phyloP scores from a whole-genome alignment of 2,329 filamentous ascomycete species.

The Akanthomyces lecanii region DNA sequence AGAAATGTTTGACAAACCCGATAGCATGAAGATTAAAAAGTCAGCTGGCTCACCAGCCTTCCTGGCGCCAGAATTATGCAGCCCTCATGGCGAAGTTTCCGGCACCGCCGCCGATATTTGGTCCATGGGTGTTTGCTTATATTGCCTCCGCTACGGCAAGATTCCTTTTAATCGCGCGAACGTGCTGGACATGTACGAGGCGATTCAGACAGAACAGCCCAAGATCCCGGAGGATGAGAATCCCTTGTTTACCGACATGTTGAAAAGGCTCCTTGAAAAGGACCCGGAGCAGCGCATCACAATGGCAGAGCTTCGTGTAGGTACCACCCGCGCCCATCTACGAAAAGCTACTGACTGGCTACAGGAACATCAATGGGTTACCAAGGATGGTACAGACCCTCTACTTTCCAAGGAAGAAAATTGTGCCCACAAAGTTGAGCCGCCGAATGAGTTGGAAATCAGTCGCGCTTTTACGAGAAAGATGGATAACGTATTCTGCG shows the following conservation, averaged over 20 bases:
- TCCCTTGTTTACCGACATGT: conserved; percentile 68
- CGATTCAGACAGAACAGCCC: conserved; percentile 70
- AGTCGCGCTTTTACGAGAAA: conserved; percentile 86
- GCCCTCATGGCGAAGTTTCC: conserved; percentile 80
- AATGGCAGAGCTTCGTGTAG: conserved; percentile 76
- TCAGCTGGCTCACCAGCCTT: conserved; percentile 94
- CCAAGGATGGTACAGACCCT: conserved; percentile 69
- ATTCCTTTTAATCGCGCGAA: conserved; percentile 80
- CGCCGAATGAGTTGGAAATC: conserved; percentile 85
- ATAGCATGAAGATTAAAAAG: conserved; percentile 87
- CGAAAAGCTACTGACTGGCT: conserved; percentile 14
- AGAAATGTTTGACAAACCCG: conserved; percentile 87
- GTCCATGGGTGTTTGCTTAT: conserved; percentile 96
- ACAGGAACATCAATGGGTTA: conserved; percentile 92
- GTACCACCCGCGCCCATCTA: conserved; percentile 27
- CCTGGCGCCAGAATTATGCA: conserved; percentile 86
- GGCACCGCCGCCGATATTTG: conserved; percentile 92
- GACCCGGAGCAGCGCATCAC: conserved; percentile 77
- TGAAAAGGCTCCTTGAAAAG: conserved; percentile 73
- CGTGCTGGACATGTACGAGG: conserved; percentile 83
- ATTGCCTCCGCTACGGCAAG: conserved; percentile 82
- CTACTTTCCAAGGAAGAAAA: conserved; percentile 82
- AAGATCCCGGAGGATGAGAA: conserved; percentile 61
- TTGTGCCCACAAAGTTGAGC: conserved; percentile 71
- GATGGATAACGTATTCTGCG: conserved; percentile 79